A percentile compares a stretch with the other conserved stretches of the same genome.
Conservation (phyloP, 169 alveolate genomes). For the Toxoplasma gondii region DNA sequence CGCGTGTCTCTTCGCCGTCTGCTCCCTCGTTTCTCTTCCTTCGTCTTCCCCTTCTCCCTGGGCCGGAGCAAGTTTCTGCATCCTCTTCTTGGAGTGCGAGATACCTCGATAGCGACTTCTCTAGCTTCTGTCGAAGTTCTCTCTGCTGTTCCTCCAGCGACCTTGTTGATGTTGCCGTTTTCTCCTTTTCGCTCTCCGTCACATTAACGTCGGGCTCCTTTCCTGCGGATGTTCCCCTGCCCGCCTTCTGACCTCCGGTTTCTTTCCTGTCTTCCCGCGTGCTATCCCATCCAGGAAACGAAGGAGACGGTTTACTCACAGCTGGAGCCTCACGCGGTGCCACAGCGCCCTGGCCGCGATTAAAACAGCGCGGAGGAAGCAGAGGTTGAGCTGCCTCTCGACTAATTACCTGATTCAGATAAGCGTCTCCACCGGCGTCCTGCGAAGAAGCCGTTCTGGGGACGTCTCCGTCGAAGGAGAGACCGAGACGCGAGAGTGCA, state of each 20-base stretch:
- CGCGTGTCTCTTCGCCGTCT: not conserved
- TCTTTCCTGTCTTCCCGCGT: not conserved
- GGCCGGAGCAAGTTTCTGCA: not conserved
- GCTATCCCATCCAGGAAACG: not conserved
- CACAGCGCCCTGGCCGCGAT: no score
- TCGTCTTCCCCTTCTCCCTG: not conserved
- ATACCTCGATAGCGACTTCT: not conserved
- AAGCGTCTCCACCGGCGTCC: no score
- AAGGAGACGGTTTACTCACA: no score
- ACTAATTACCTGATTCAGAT: no score
- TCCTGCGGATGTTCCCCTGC: not conserved
- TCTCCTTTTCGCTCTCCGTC: not conserved
- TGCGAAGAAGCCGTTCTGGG: no score
- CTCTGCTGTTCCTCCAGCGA: conserved; percentile 17
- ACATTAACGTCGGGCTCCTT: not conserved
- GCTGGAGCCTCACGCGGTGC: no score
- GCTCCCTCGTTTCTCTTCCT: not conserved
- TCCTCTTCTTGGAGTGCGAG: not conserved
- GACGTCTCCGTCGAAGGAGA: no score
- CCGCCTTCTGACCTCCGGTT: not conserved
- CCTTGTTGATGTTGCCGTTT: not conserved
- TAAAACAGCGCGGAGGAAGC: no score
- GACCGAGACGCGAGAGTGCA: no score
- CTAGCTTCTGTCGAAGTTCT: not conserved
- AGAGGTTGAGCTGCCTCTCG: no score